Evolutionary conservation across 345 rosid species (phyloP).

Genomic region (Microthlaspi erraticum): DNA sequence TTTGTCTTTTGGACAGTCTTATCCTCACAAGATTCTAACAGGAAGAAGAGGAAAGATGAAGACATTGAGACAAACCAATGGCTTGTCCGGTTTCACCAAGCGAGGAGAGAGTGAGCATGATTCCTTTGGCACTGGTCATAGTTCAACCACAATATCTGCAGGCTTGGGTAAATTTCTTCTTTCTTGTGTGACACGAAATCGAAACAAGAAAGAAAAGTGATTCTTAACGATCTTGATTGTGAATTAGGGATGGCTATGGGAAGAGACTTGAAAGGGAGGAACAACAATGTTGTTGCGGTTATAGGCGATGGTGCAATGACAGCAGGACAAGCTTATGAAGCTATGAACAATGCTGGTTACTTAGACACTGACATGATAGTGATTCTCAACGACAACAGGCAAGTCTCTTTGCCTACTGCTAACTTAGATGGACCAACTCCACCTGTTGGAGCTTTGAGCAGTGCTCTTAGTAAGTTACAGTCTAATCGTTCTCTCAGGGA

Average conservation of each 20-base stretch:
- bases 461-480: conserved; percentile 91
- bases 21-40: conserved; percentile 94
- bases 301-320: conserved; percentile 99
- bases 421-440: conserved; percentile 88
- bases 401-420: conserved; percentile 96
- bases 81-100: conserved; percentile 90
- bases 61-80: conserved; percentile 86
- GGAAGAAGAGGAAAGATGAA: conserved; percentile 96
- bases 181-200: background rate
- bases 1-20: conserved; percentile 51
- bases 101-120: conserved; percentile 91
- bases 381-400: conserved; percentile 95
- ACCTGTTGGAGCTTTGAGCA: conserved; percentile 98
- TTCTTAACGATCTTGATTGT: conserved; percentile 15
- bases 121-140: conserved; percentile 94
- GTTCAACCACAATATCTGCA: conserved; percentile 94
- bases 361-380: conserved; percentile 94
- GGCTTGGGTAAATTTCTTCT: conserved; percentile 65
- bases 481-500: conserved; percentile 90
- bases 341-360: conserved; percentile 98
- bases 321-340: conserved; percentile 98
- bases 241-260: conserved; percentile 90
- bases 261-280: conserved; percentile 82
- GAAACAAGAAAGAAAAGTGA: background rate
- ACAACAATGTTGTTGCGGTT: conserved; percentile 75